Conservation (phyloP, 2,329 filamentous ascomycete genomes). For the Elsinoe australis region DNA sequence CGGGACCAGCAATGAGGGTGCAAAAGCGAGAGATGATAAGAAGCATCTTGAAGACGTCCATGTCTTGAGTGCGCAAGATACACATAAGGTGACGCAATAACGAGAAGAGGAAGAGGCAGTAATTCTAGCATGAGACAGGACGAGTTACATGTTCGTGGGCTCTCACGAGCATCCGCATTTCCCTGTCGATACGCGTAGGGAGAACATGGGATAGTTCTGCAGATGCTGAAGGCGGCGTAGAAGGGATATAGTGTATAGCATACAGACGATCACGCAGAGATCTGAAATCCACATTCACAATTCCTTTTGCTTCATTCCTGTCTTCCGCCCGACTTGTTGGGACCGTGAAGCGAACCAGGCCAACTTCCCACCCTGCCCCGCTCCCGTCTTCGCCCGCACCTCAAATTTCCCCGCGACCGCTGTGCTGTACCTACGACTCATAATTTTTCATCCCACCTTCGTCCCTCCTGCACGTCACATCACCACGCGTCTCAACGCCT, state of each 20-base stretch:
- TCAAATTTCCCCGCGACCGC: slow-evolving; percentile 7
- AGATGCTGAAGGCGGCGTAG: background rate
- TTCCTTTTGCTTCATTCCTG: no score
- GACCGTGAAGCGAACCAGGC: background rate
- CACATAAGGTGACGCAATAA: background rate
- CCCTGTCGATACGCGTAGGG: no score
- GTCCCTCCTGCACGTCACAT: background rate
- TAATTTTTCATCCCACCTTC: slow-evolving; percentile 4
- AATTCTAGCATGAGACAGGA: no score
- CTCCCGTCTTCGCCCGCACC: slow-evolving; percentile 5
- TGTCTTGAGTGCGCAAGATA: background rate
- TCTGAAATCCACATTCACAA: no score
- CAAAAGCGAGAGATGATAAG: slow-evolving; percentile 11
- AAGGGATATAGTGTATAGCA: slow-evolving; percentile 2
- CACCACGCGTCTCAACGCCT: background rate
- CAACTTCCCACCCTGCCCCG: background rate
- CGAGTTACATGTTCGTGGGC: slow-evolving; percentile 2
- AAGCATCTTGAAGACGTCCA: slow-evolving; percentile 23
- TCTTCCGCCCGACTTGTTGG: background rate
- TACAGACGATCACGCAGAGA: no score
- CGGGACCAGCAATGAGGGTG: slow-evolving; percentile 21
- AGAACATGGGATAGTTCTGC: background rate
- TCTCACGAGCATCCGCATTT: slow-evolving; percentile 4
- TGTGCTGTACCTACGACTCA: slow-evolving; percentile 1
- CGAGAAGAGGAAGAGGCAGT: background rate